These are phyloP conservation scores for Beta lomatogona DNA, from an alignment of 179 eudicot species.

Conservation along the genomic window DNA sequence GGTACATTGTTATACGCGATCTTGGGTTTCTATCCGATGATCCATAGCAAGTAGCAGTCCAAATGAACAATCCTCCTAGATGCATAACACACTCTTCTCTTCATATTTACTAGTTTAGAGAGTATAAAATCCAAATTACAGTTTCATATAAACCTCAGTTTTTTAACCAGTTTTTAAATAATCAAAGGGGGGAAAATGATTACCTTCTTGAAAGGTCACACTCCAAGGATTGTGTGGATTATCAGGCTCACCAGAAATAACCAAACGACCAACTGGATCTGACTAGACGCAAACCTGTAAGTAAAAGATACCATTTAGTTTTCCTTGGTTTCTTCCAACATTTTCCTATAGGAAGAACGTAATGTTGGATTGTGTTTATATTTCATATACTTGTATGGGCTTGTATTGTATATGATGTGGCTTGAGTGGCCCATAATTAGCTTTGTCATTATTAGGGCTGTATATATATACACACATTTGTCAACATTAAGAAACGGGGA, in stretches of 20 bases:
- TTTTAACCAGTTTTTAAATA: not conserved
- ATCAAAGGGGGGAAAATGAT: no score
- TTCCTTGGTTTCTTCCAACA: no score
- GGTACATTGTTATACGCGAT: not conserved
- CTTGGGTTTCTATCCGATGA: not conserved
- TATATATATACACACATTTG: no score
- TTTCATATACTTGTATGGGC: no score
- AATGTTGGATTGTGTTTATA: no score
- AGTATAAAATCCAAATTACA: not conserved
- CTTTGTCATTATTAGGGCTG: no score
- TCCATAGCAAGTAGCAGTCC: not conserved
- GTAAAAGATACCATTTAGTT: no score
- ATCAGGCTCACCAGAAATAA: constrained; percentile 89
- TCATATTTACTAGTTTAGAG: not conserved
- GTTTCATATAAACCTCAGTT: not conserved
- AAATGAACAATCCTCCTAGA: not conserved
- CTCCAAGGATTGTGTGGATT: constrained; percentile 91
- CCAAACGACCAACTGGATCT: constrained; percentile 88
- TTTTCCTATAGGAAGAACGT: no score
- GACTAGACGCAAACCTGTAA: constrained; percentile 81
- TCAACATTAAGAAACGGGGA: no score
- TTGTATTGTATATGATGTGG: no score
- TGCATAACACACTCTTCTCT: not conserved
- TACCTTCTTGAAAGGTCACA: constrained; percentile 81
- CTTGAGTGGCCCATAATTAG: no score